A percentile compares a stretch with the other conserved stretches of the same genome.
Conservation (phyloP, 176 grass and related monocot species). For the Leersia perrieri region DNA sequence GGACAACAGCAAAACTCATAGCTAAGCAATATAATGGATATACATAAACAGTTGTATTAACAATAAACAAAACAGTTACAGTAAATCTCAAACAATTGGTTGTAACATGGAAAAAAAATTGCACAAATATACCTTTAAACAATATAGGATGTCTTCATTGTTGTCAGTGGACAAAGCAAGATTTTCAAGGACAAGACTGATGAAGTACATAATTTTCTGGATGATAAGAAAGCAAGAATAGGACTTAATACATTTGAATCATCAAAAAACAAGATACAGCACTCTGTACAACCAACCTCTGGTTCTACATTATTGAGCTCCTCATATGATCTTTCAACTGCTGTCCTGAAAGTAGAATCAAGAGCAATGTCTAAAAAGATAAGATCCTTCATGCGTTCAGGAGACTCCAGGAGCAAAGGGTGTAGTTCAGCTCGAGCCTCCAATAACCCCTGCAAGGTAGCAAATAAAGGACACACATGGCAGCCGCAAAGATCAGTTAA, state of each 20-base stretch:
- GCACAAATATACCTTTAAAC: constrained; percentile 69
- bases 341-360: constrained; percentile 93
- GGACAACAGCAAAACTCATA: background rate
- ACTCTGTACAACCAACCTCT: constrained; percentile 50
- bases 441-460: constrained; percentile 63
- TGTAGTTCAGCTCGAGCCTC: constrained; percentile 85
- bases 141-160: constrained; percentile 93
- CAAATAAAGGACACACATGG: constrained; percentile 14
- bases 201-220: constrained; percentile 99
- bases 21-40: constrained; percentile 1
- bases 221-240: constrained; percentile 18
- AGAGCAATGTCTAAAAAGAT: constrained; percentile 98
- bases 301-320: constrained; percentile 70
- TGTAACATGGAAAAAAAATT: constrained; percentile 19
- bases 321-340: constrained; percentile 86
- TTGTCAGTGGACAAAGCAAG: constrained; percentile 84
- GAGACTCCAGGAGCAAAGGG: constrained; percentile 61
- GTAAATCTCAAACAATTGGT: constrained; percentile 3
- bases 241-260: constrained; percentile 22
- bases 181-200: constrained; percentile 94
- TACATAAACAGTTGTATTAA: constrained; percentile 23
- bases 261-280: constrained; percentile 30
- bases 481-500: background rate
- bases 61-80: background rate
- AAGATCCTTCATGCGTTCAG: constrained; percentile 88